Conservation (phyloP, 2,329 filamentous ascomycete species). For the Aspergillus sp. region DNA sequence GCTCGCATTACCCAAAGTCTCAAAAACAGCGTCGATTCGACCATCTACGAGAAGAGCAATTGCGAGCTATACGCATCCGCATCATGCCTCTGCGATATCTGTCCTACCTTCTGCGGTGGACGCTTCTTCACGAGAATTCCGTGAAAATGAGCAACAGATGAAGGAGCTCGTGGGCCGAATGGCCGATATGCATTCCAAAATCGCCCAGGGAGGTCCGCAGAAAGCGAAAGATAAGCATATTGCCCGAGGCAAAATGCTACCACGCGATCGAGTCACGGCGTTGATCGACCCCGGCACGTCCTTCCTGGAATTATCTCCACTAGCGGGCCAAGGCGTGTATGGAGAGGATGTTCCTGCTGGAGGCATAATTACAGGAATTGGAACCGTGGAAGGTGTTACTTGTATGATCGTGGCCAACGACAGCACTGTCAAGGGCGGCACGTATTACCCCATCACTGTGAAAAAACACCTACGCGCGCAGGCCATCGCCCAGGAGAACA, state of each 20-base stretch:
- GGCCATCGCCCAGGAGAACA: constrained; percentile 82
- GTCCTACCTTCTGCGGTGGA: constrained; percentile 70
- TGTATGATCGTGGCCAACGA: constrained; percentile 95
- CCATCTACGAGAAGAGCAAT: constrained; percentile 36
- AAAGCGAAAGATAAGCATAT: constrained; percentile 85
- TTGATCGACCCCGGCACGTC: constrained; percentile 82
- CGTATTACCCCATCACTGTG: constrained; percentile 93
- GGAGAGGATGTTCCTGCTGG: constrained; percentile 82
- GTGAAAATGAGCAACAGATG: constrained; percentile 74
- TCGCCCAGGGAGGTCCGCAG: constrained; percentile 66
- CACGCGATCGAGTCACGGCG: constrained; percentile 77
- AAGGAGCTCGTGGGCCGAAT: constrained; percentile 61
- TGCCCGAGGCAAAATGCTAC: constrained; percentile 85
- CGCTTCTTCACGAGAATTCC: constrained; percentile 66
- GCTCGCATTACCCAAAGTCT: constrained; percentile 7
- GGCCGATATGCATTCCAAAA: constrained; percentile 59
- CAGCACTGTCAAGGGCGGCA: constrained; percentile 93
- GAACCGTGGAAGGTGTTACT: constrained; percentile 78
- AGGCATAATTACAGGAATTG: constrained; percentile 87
- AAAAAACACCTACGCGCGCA: constrained; percentile 96
- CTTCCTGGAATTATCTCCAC: constrained; percentile 87
- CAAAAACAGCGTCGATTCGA: constrained; percentile 1
- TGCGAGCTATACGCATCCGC: constrained; percentile 69
- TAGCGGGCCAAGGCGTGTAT: constrained; percentile 82
- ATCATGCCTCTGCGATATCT: constrained; percentile 77